Conservation (phyloP, 1,284 basidiomycete genomes). For the Abortiporus biennis region DNA sequence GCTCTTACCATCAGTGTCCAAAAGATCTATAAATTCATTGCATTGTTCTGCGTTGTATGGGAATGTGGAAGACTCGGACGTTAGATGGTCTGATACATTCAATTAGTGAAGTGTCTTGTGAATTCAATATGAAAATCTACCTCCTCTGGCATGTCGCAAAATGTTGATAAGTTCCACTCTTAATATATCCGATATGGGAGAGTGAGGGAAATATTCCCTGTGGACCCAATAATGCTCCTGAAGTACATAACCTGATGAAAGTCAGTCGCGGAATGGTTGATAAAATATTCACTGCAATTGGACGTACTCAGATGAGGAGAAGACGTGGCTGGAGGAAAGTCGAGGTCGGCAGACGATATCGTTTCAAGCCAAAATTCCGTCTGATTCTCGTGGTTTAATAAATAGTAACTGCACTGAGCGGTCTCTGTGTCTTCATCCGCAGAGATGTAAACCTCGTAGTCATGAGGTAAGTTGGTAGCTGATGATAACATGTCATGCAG, state of each 20-base stretch:
- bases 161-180: conserved; percentile 15
- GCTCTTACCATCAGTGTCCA: too few species aligned
- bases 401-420: conserved; percentile 20
- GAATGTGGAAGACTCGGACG: conserved; percentile 21
- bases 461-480: conserved; percentile 8
- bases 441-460: conserved; percentile 20
- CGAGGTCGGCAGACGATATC: conserved; percentile 14
- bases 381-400: conserved; percentile 19
- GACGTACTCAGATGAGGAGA: conserved; percentile 19
- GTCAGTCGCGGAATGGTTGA: background rate
- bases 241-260: conserved; percentile 5
- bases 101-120: background rate
- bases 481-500: conserved; percentile 1
- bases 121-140: conserved; percentile 10
- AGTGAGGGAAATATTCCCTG: conserved; percentile 24
- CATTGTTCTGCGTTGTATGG: conserved; percentile 19
- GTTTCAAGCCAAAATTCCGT: conserved; percentile 22
- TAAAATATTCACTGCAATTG: background rate
- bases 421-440: conserved; percentile 8
- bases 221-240: conserved; percentile 26
- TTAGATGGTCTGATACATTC: conserved; percentile 17
- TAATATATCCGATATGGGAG: conserved; percentile 6
- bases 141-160: conserved; percentile 17
- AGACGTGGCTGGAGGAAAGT: conserved; percentile 16
- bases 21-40: conserved; percentile 16